These are phyloP conservation scores for Obba rivulosa DNA, from an alignment of 768 basidiomycete genomes.

Conservation along the genomic window DNA sequence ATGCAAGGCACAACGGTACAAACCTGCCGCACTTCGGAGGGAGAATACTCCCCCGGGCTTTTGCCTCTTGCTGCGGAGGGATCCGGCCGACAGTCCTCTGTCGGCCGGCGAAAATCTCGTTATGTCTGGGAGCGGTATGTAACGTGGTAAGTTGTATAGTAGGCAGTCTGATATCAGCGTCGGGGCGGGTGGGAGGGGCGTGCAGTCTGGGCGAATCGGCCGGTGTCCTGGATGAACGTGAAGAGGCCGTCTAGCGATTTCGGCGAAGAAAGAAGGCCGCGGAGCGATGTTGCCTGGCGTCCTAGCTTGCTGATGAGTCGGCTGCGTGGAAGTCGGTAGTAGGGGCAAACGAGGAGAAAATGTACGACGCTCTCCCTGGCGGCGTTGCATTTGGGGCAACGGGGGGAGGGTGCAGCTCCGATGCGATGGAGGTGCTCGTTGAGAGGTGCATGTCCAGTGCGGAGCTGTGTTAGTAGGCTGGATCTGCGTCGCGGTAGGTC, in stretches of 20 bases:
- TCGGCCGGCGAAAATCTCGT: not conserved
- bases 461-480: constrained; percentile 24
- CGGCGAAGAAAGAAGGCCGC: constrained; percentile 3
- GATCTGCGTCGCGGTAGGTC: not conserved
- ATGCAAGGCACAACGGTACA: constrained; percentile 1
- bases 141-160: not conserved
- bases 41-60: not conserved
- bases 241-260: constrained; percentile 3
- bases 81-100: not conserved
- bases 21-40: constrained; percentile 3
- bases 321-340: not conserved
- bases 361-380: constrained; percentile 13
- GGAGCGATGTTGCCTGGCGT: not conserved
- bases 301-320: not conserved
- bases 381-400: constrained; percentile 9
- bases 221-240: constrained; percentile 8
- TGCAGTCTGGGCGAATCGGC: not conserved
- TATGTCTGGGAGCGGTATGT: not conserved
- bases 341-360: constrained; percentile 16
- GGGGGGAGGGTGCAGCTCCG: not conserved
- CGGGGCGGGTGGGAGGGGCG: not conserved
- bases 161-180: not conserved
- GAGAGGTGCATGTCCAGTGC: constrained; percentile 27
- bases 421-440: constrained; percentile 21
- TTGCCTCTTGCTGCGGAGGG: constrained; percentile 6